These are phyloP conservation scores for Conidiobolus incongruus DNA, from an alignment of 371 early-diverging fungal species.

Conservation along the genomic window DNA sequence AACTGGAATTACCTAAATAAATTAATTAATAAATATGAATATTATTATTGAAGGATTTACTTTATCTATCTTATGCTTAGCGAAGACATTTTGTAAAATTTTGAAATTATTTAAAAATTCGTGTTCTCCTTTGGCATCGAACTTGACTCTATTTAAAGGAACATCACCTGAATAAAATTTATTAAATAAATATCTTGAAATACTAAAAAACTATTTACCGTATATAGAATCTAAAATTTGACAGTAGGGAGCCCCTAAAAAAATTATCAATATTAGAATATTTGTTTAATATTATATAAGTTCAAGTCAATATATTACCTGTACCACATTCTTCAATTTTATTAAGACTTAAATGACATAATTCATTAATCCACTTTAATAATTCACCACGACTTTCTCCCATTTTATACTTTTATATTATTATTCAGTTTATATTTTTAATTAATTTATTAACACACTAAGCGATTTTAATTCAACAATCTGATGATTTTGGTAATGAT, in stretches of 20 bases:
- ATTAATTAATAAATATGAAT: background rate
- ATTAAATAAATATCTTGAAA: background rate
- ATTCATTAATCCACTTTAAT: slow-evolving; percentile 2
- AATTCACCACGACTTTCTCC: background rate
- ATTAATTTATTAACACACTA: no score
- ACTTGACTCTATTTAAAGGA: slow-evolving; percentile 48
- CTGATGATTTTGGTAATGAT: no score
- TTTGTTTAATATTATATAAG: no score
- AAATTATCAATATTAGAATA: background rate
- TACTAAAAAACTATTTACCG: slow-evolving; percentile 11
- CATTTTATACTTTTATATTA: background rate
- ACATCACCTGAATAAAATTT: slow-evolving; percentile 18
- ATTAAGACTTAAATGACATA: background rate
- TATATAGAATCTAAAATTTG: slow-evolving; percentile 67
- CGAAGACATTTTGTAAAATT: slow-evolving; percentile 41
- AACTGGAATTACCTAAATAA: slow-evolving; percentile 46
- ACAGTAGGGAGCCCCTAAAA: slow-evolving; percentile 43
- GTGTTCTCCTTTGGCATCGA: slow-evolving; percentile 53
- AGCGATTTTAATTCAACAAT: no score
- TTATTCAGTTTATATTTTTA: no score
- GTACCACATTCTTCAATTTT: slow-evolving; percentile 5
- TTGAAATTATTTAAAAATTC: slow-evolving; percentile 65
- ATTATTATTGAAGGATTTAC: slow-evolving; percentile 5
- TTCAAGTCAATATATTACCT: background rate
- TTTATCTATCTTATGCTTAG: slow-evolving; percentile 33